Evolutionary conservation across 306 rosid species (phyloP), one percentile per base, ranked within the genome.

Genomic region (Trifolium fragiferum): DNA sequence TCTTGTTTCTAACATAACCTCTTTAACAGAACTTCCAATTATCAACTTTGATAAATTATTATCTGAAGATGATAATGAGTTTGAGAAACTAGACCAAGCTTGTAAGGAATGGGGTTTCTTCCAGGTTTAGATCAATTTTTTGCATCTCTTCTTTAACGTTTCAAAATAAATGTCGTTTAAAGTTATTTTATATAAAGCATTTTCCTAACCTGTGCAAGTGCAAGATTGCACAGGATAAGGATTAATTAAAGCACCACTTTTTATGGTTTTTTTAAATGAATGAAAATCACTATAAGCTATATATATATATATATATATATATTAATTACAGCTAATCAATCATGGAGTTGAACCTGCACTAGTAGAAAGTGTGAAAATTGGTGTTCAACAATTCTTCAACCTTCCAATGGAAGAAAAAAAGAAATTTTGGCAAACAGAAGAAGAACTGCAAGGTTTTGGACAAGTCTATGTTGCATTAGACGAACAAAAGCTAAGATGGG

Each of bases 331-430:
- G 51, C 33, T 65, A 4, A 40, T 65, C 1, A 65, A 65, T 65
- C 70, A 65, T 65, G 70, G 51, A 65, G 18, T 65, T 9, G 10
- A 65, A 1, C 4, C 18, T 38, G 19, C 51, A 64, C 7, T 64
- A 4, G 15, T 63, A 3, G 49, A 63, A 37, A 63, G 38, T 63
- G 25, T 63, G 15, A 63, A 63, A 19, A 18, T 10, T 3, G 69
- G 69, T 64, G 69, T 38, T 64, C 3, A 64, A 64, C 16, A 64
- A 6, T 64, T 64, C 16, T 38, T 64, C 8, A 64, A 5, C 8
- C 69, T 64, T 64, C 32, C 69, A 37, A 38, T 64, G 27, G 69
- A 37, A 64, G 69, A 64, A 33, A 64, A 64, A 20, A 64, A 64
- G 18, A 64, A 64, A 4, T 64, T 64, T 64, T 38, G 51, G 69